These are phyloP conservation scores for Hansenula lynferdii DNA, from an alignment of 1,139 yeast species.

Conservation along the genomic window DNA sequence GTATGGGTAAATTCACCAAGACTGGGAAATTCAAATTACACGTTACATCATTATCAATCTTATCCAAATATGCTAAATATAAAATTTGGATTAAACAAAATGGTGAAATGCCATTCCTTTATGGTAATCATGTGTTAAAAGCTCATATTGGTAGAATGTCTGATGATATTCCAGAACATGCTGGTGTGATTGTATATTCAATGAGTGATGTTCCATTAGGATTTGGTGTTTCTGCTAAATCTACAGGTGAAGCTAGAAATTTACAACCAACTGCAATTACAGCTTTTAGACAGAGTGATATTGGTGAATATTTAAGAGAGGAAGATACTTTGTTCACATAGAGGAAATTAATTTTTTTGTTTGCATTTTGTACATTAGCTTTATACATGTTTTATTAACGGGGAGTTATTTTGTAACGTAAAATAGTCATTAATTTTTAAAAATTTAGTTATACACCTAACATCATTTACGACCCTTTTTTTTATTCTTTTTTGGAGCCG, in stretches of 20 bases:
- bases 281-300: slow-evolving; percentile 95
- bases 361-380: slow-evolving; percentile 3
- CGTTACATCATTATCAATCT: slow-evolving; percentile 79
- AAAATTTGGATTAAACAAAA: slow-evolving; percentile 95
- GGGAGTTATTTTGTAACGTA: background rate
- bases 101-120: slow-evolving; percentile 97
- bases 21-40: slow-evolving; percentile 95
- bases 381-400: background rate
- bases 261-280: slow-evolving; percentile 92
- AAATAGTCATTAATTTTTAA: slow-evolving; percentile 3
- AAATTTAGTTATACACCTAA: too few species aligned
- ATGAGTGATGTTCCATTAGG: slow-evolving; percentile 95
- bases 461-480: slow-evolving; percentile 29
- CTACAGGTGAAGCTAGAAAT: slow-evolving; percentile 84
- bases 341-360: too few species aligned
- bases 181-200: slow-evolving; percentile 86
- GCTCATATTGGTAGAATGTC: slow-evolving; percentile 97
- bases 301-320: slow-evolving; percentile 97
- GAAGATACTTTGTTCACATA: slow-evolving; percentile 93
- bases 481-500: slow-evolving; percentile 15
- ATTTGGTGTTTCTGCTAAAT: slow-evolving; percentile 91
- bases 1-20: slow-evolving; percentile 96
- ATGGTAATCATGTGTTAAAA: slow-evolving; percentile 93
- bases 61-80: slow-evolving; percentile 86
- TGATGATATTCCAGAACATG: slow-evolving; percentile 97